These are phyloP conservation scores for Monosporascus sp. DNA, from an alignment of 2,329 filamentous ascomycete genomes.

Conservation along the genomic window DNA sequence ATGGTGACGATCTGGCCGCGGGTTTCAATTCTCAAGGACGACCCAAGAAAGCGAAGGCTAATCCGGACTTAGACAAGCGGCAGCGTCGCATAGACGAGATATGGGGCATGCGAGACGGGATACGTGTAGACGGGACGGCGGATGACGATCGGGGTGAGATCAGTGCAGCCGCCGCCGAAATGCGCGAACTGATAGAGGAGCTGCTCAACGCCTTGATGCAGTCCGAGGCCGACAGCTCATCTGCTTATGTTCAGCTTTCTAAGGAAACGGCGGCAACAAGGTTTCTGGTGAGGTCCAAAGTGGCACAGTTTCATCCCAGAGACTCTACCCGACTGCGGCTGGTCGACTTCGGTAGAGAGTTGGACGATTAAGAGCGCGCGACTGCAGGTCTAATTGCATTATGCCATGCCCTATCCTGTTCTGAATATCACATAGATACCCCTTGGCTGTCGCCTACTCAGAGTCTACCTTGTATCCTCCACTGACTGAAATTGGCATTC, in stretches of 20 bases:
- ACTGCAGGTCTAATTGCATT: background rate
- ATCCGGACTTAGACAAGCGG: constrained; percentile 42
- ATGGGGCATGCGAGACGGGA: constrained; percentile 39
- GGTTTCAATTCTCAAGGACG: constrained; percentile 58
- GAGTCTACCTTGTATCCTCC: background rate
- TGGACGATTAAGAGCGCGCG: constrained; percentile 41
- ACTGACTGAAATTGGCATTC: too few relatives aligned
- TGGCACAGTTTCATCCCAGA: constrained; percentile 60
- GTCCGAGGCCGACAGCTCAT: constrained; percentile 48
- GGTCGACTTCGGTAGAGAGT: constrained; percentile 59
- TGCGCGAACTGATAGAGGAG: constrained; percentile 55
- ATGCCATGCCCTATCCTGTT: background rate
- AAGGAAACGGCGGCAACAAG: constrained; percentile 58
- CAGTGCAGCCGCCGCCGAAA: constrained; percentile 48
- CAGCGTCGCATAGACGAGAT: constrained; percentile 61
- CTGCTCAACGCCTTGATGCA: constrained; percentile 55
- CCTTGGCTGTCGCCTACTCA: background rate
- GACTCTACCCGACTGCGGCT: constrained; percentile 56
- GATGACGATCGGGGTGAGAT: constrained; percentile 39
- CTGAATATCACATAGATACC: background rate
- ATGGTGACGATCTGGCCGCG: constrained; percentile 53
- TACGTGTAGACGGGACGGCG: constrained; percentile 13
- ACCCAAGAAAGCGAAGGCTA: constrained; percentile 42
- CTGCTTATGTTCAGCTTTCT: constrained; percentile 53
- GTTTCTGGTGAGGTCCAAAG: constrained; percentile 60